A percentile compares a stretch with the other conserved stretches of the same genome.
Evolutionary conservation across 2,329 filamentous ascomycete genomes (phyloP).

Genomic region (Fusarium vanettenii): DNA sequence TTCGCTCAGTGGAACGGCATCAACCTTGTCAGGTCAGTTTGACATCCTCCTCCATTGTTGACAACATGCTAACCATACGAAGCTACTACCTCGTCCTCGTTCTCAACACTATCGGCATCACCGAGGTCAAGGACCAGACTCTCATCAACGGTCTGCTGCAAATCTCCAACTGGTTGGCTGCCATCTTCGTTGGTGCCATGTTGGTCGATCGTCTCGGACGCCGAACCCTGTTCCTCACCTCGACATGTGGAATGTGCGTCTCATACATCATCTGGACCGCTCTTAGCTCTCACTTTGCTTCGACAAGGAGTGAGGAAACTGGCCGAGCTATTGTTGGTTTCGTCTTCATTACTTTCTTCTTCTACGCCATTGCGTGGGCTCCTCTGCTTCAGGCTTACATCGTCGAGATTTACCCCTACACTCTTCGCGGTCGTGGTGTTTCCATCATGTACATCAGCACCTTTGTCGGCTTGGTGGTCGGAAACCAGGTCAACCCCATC

Average conservation of each 20-base stretch:
- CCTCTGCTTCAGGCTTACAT: slow-evolving; percentile 47
- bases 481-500: slow-evolving; percentile 55
- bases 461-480: slow-evolving; percentile 44
- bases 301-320: slow-evolving; percentile 32
- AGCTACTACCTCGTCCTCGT: slow-evolving; percentile 53
- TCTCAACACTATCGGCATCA: slow-evolving; percentile 54
- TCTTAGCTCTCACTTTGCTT: slow-evolving; percentile 38
- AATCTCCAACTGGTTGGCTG: slow-evolving; percentile 52
- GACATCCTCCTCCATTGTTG: not conserved
- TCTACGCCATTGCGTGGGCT: slow-evolving; percentile 51
- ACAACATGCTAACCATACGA: not conserved
- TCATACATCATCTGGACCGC: slow-evolving; percentile 49
- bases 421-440: slow-evolving; percentile 34
- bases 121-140: slow-evolving; percentile 50
- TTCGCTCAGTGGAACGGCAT: slow-evolving; percentile 40
- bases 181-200: slow-evolving; percentile 51
- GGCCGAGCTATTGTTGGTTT: slow-evolving; percentile 49
- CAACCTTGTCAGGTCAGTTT: slow-evolving; percentile 24
- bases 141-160: slow-evolving; percentile 47
- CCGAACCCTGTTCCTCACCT: slow-evolving; percentile 52
- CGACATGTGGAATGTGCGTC: slow-evolving; percentile 52
- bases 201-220: slow-evolving; percentile 55
- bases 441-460: slow-evolving; percentile 36
- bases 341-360: slow-evolving; percentile 54
- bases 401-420: slow-evolving; percentile 44